Conservation (phyloP, 1,284 basidiomycete species). For the Agroathelia rolfsii region DNA sequence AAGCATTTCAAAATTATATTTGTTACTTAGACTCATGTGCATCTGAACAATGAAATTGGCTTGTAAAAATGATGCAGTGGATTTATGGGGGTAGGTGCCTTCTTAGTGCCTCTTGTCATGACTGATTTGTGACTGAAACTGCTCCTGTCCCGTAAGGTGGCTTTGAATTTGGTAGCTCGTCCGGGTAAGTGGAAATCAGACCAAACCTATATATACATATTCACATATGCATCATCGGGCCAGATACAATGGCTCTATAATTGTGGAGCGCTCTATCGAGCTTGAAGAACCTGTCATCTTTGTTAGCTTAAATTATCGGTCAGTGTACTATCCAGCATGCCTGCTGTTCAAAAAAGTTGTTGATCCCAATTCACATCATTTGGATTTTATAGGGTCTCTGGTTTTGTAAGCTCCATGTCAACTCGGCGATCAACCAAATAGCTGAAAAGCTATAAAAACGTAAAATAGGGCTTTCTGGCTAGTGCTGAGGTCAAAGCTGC, state of each 20-base stretch:
- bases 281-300: constrained; percentile 22
- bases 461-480: constrained; percentile 38
- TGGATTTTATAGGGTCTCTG: constrained; percentile 6
- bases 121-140: not conserved
- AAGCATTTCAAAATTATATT: constrained; percentile 10
- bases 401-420: constrained; percentile 3
- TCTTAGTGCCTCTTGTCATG: not conserved
- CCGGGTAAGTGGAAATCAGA: constrained; percentile 3
- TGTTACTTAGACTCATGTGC: not conserved
- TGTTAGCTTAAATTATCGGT: constrained; percentile 26
- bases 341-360: not conserved
- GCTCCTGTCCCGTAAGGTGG: constrained; percentile 17
- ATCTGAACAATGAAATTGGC: not conserved
- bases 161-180: constrained; percentile 20
- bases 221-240: constrained; percentile 9
- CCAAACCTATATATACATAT: not conserved
- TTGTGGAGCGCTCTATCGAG: constrained; percentile 25
- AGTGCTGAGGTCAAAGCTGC: constrained; percentile 40
- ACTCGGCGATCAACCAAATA: no score
- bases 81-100: constrained; percentile 16
- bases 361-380: not conserved
- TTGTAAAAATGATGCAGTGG: no score
- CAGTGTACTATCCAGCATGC: constrained; percentile 3
- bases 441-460: not conserved
- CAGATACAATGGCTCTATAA: constrained; percentile 15